Base-by-base conservation (phyloP, 2,329 filamentous ascomycete species). In the Epichloe hybrida region DNA sequence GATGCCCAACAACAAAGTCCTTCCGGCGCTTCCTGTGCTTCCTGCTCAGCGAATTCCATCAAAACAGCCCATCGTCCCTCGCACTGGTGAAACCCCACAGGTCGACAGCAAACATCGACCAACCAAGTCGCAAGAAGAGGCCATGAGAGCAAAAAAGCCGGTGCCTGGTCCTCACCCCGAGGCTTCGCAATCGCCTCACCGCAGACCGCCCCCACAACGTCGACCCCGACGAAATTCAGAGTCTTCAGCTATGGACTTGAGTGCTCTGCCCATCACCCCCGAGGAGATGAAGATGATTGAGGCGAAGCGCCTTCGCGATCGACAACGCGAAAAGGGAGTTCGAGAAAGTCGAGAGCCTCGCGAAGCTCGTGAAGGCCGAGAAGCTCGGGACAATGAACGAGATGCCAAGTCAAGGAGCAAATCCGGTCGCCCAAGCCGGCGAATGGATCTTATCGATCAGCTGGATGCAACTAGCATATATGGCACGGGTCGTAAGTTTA, bases 401-500 rank as follows among this genome's bases (percentile, higher is more conserved):
- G 61, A 61, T 17, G 55, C 57, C 27, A 64, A 66, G 52, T 74
- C 75, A 53, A 75, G 70, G 57, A 72, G 75, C 60, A 73, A 72
- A 57, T 60, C 67, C 11, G 74, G 75, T 52, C 67, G 69, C 46
- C 65, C 69, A 12, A 75, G 68, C 58, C 66, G 72, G 49, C 76
- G 74, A 57, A 68, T 97, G 56, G 93, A 98, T 65, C 79, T 97
- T 44, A 97, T 98, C 61, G 93, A 98, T 70, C 91, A 96, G 66
- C 74, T 98, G 57, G 93, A 97, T 71, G 90, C 93, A 55, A 96
- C 90, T 4, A 90, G 90, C 65, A 94, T 97, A 59, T 96, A 95
- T 63, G 91, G 93, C 52, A 88, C 86, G 60, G 90, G 91, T 69
- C 73, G 88, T 94, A 74, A 70, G 87, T 81, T 46, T 40, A 17